Evolutionary conservation across 176 grass and related monocot genomes (phyloP), one percentile per base, ranked within the genome.

Genomic region (Oryza punctata): DNA sequence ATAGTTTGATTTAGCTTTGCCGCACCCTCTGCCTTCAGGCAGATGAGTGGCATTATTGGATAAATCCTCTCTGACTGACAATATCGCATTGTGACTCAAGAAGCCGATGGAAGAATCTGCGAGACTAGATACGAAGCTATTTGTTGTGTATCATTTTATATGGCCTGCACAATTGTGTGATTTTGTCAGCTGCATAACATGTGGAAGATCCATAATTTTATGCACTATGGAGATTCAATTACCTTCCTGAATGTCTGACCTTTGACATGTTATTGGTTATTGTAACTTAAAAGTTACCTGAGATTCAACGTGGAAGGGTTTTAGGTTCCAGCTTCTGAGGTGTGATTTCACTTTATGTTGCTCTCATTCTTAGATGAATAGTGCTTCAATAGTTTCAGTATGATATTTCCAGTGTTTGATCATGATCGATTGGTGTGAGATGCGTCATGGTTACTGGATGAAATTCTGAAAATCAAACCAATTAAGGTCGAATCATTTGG

Each of bases 1-100:
- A 91, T 91, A 91, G 89, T 91, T 90, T 90, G 84, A 84, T 87
- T 87, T 87, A 87, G 85, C 75, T 70, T 79, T 87, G 75, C 26
- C 70, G 19, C 45, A 76, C 64, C 80, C 69, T 70, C 14, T 16
- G 46, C 79, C 79, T 79, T 86, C 44, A 35, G 81, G 70, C 64
- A 19, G 80, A 80, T 12, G 30, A 84, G 76, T 30, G 19, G 69
- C 89, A 84, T 87, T 71, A 87, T 91, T 64, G 77, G 85, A 87
- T 76, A 87, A 87, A 70, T 87, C 43, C 70, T 71, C 69, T 80
- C 84, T 70, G 40, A 75, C 75, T 90, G 80, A 84, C 70, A 90
- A 64, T 77, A 82, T 83, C 23, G 69, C 68, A 43, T 83, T 87
- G 75, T 69, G 69, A 90, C 79, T 77, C 61, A 61, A 79, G 69